Base-by-base conservation (phyloP, 2,329 filamentous ascomycete species). In the Clarireedia paspali region DNA sequence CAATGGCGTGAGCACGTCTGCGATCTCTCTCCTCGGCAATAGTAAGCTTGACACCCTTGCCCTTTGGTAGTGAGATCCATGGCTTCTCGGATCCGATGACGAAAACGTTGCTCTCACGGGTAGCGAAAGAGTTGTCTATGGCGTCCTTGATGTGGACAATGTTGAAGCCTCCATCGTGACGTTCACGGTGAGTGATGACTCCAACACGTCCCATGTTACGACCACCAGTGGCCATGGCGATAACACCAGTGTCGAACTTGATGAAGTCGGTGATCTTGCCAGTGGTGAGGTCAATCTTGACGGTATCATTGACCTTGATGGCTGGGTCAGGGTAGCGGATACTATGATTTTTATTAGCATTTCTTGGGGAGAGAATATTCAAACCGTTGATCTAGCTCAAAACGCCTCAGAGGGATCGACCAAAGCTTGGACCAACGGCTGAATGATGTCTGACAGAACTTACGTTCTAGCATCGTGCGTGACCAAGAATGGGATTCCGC, bases 381-480 rank as follows among this genome's bases (percentile, higher is more conserved):
- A 62, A 68, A 68, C 66, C 68, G 67, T 67, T 66, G 67, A 65
- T 69, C 64, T 62, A 65, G 66, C 65, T 64, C 55, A 52, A 64
- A 47, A 62, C 64, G 59, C 50, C 59, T 62, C 57, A 57, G 58
- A 58, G 46, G 70, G 68, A 74, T 81, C 77, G 77, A 79, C 91
- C 91, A 95, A 94, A 96, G 83, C 89, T 94, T 95, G 90, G 89
- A 92, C 90, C 92, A 96, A 96, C 92, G 92, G 87, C 92, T 96
- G 92, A 96, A 91, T 94, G 91, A 96, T 90, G 88, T 88, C 80
- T 83, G 80, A 84, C 80, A 87, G 84, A 88, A 97, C 92, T 96
- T 83, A 99, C 92, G 94, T 99, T 91, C 94, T 88, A 81, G 94
- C 94, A 94, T 99, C 94, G 89, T 99, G 94, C 91, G 94, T 99